Evolutionary conservation across 352 stramenopile species (phyloP), one percentile per base, ranked within the genome.

Genomic region (Plasmopara muralis): DNA sequence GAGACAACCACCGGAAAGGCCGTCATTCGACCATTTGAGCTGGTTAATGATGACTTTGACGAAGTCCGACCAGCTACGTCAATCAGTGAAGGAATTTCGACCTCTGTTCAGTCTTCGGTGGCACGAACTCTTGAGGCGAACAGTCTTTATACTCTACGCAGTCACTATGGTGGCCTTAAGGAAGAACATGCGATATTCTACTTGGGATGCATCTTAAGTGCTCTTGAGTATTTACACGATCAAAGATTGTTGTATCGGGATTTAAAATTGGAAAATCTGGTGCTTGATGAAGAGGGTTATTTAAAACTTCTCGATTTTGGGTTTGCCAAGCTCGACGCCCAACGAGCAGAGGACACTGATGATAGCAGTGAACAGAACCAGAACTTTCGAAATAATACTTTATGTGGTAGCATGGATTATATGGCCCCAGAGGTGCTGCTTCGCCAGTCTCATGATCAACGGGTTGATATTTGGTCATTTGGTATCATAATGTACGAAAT

Each of bases 401-500:
- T 92, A n/a, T 89, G 78, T 29, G 81, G 81, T 14, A 88, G 76
- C 29, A 79, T 86, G 61, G 77, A 89, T 50, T 92, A 89, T 63
- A 89, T 92, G 81, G 78, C 81, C 4, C 81, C 81, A 0, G 81
- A 92, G 49, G 76, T 92, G 18, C 55, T 92, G 53, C 65, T 73
- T 20, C 77, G 72, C 37, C 55, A 83, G 44, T 52, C 54, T 5
- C 73, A 92, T 45, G 81, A 91, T 55, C 65, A 80, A 14, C 72
- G 78, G 12, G 81, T 75, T n/a, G 81, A 91, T 57, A 62, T 89
- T 10, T 91, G 77, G 77, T 83, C 74, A 6, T 87, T 88, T 41
- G 87, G 87, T 6, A 82, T 96, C 50, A 72, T 96, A 33, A 74
- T 95, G 68, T 95, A 94, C 63, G 87, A 96, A 59, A 49, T 96